phyloP scores from a whole-genome alignment of 2,329 filamentous ascomycete species.

The Colletotrichum spinosum region DNA sequence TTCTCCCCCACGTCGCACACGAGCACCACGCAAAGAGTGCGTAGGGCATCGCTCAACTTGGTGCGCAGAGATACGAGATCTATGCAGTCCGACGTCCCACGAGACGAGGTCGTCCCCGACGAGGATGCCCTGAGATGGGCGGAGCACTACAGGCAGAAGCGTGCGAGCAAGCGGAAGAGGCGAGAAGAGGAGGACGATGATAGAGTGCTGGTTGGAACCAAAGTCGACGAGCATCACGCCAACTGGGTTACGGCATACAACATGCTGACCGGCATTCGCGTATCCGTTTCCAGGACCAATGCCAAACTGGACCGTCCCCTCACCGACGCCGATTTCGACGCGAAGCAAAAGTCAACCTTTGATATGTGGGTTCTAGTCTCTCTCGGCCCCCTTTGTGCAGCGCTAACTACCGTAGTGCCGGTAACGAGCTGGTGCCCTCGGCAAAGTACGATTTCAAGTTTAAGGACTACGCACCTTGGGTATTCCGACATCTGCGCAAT shows the following conservation, averaged over 20 bases:
- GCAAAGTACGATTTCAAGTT: conserved; percentile 99
- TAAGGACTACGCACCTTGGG: conserved; percentile 99
- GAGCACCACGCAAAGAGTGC: conserved; percentile 62
- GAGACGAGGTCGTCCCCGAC: conserved; percentile 87
- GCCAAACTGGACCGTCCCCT: conserved; percentile 94
- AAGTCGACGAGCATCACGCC: conserved; percentile 96
- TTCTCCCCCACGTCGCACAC: conserved; percentile 84
- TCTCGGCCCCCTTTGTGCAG: conserved; percentile 18
- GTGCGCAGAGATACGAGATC: conserved; percentile 85
- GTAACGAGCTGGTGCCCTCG: conserved; percentile 96
- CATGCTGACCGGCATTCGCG: conserved; percentile 98
- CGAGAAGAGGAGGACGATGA: conserved; percentile 93
- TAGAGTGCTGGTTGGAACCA: conserved; percentile 93
- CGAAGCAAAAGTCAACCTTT: conserved; percentile 98
- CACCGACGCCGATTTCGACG: conserved; percentile 91
- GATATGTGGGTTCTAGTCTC: conserved; percentile 77
- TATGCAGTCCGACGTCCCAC: conserved; percentile 83
- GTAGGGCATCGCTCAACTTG: conserved; percentile 86
- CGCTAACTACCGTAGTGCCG: conserved; percentile 72
- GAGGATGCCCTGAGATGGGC: conserved; percentile 94
- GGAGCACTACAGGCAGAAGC: conserved; percentile 90
- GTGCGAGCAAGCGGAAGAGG: conserved; percentile 85
- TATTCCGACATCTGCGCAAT: conserved; percentile 90
- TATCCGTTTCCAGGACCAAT: conserved; percentile 95
- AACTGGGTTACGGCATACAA: conserved; percentile 99